Percentiles rank a stretch among this genome's conserved stretches.
Conservation (phyloP, 169 alveolate genomes). For the Besnoitia besnoiti region DNA sequence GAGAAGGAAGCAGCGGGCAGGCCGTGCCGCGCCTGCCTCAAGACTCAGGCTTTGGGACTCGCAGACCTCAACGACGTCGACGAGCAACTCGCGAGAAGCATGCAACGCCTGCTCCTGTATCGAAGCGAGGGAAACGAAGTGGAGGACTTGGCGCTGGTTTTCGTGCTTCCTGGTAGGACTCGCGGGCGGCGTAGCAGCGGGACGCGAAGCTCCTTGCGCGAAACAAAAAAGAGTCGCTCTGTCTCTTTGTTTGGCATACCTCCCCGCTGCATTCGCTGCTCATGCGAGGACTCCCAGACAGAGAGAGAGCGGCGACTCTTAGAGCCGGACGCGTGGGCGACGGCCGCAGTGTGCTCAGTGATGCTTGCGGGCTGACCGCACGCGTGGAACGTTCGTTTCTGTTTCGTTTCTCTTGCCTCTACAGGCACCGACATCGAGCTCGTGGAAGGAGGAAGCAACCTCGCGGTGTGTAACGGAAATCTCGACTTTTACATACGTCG, state of each 20-base stretch:
- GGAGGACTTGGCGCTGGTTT: slow-evolving; percentile 42
- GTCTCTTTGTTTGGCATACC: too few species aligned
- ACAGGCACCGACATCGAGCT: slow-evolving; percentile 47
- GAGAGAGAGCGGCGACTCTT: too few species aligned
- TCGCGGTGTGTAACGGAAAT: slow-evolving; percentile 43
- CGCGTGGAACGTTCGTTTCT: neutral
- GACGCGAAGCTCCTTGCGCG: too few species aligned
- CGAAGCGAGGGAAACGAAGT: slow-evolving; percentile 55
- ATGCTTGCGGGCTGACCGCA: too few species aligned
- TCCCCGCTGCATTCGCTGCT: too few species aligned
- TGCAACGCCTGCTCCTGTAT: slow-evolving; percentile 55
- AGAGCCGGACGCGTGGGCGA: too few species aligned
- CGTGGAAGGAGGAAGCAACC: slow-evolving; percentile 35
- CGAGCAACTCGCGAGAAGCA: slow-evolving; percentile 49
- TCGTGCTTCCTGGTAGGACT: slow-evolving; percentile 65
- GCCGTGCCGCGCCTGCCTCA: slow-evolving; percentile 1
- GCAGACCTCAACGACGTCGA: slow-evolving; percentile 38
- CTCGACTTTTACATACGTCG: slow-evolving; percentile 66
- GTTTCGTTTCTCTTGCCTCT: neutral
- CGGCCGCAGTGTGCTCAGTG: too few species aligned
- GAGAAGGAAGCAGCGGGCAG: neutral
- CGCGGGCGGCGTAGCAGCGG: too few species aligned
- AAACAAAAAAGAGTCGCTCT: too few species aligned
- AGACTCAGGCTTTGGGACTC: neutral
- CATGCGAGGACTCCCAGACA: too few species aligned